Base-by-base conservation (phyloP, 2,329 filamentous ascomycete species). In the Talaromyces rugulosus region DNA sequence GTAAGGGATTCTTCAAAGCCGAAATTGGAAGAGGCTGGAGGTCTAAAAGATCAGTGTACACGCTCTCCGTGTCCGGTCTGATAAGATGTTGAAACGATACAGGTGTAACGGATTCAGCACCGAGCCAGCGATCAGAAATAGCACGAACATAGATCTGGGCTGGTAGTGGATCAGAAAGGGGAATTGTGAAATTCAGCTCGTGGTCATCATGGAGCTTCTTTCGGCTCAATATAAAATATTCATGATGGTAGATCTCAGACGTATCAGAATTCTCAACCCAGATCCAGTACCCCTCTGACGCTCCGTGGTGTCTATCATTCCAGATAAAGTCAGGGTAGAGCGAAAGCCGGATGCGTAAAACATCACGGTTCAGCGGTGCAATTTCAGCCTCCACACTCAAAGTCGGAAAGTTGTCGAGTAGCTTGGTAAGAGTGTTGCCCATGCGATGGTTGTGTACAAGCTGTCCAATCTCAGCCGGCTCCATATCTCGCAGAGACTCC, bases 221-320 rank as follows among this genome's bases (percentile, higher is more conserved):
- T 65, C 92, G 85, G 64, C 87, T 96, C 5, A 99, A 83, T 61
- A 99, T 95, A 77, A 99, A 98, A 76, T 89, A 97, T 74, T 99
- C 95, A 66, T 98, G 91, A 70, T 99, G 95, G 70, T 96, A 98
- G 47, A 99, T 98, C 75, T 98, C 93, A 0, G 92, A 93, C 0
- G 93, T 97, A 69, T 98, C 95, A 0, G 94, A 97, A 73, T 98
- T 96, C 75, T 99, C 95, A 3, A 99, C 94, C 96, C 95, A 99
- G 62, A 99, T 89, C 85, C 96, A 99, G 78, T 96, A 99, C 4
- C 94, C 94, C 71, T 99, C 95, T 0, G 94, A 97, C 2, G 88
- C 92, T 18, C 96, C 96, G 71, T 99, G 93, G 63, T 96, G 86
- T 54, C 90, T 88, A 67, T 98, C 94, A 68, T 96, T 96, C 95